Evolutionary conservation across 139 green algal species (phyloP).

Genomic region (Chlamydomonas schloesseri): DNA sequence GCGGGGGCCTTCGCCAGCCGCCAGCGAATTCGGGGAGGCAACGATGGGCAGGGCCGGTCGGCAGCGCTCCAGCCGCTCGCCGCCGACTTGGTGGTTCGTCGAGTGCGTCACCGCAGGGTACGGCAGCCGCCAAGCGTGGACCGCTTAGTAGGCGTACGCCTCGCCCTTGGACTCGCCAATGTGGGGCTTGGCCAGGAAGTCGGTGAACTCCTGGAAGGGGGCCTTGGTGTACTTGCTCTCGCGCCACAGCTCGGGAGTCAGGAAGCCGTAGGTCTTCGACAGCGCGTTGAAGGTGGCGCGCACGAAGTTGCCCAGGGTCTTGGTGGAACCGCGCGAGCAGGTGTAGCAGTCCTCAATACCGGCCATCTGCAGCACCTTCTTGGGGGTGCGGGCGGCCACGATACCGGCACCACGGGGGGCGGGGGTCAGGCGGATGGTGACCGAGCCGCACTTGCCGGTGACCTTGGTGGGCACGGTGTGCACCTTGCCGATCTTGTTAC

Average conservation of each 20-base stretch:
- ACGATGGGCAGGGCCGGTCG: too few relatives aligned
- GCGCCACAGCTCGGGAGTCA: conserved; percentile 97
- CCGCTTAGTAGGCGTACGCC: conserved; percentile 47
- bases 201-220: conserved; percentile 90
- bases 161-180: conserved; percentile 70
- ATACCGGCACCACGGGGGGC: conserved; percentile 98
- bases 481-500: conserved; percentile 96
- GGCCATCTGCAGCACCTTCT: conserved; percentile 99
- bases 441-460: conserved; percentile 97
- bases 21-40: too few relatives aligned
- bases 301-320: conserved; percentile 99
- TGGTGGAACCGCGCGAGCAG: conserved; percentile 91
- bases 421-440: conserved; percentile 96
- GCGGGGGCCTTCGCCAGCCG: too few relatives aligned
- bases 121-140: neutral
- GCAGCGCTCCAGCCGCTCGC: too few relatives aligned
- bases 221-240: conserved; percentile 94
- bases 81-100: too few relatives aligned
- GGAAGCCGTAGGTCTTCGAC: conserved; percentile 94
- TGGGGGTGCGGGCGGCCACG: conserved; percentile 95
- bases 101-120: too few relatives aligned
- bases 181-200: conserved; percentile 86
- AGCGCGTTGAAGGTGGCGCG: conserved; percentile 81
- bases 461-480: conserved; percentile 91
- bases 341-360: conserved; percentile 99